phyloP scores from a whole-genome alignment of 768 basidiomycete genomes.

The Boletus barrowsii region DNA sequence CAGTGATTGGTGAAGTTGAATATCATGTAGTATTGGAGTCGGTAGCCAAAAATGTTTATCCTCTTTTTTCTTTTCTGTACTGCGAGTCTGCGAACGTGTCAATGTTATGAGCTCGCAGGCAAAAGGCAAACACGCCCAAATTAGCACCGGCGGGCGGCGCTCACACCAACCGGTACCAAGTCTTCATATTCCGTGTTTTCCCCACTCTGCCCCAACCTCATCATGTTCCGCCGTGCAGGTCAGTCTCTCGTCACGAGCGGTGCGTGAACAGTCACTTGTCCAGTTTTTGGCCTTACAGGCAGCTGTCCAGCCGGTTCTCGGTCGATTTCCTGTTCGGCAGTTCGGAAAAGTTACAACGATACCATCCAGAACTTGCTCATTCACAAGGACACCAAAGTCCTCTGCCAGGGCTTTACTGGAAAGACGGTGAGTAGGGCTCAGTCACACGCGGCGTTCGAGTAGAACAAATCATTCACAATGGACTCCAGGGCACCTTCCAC shows the following conservation, averaged over 20 bases:
- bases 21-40: conserved; percentile 6
- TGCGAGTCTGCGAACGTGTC: conserved; percentile 6
- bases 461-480: conserved; percentile 4
- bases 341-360: conserved; percentile 78
- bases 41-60: conserved; percentile 17
- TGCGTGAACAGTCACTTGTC: conserved; percentile 29
- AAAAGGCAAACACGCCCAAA: conserved; percentile 31
- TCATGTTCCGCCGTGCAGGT: conserved; percentile 59
- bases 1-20: conserved; percentile 16
- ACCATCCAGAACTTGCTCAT: conserved; percentile 90
- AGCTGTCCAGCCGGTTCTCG: conserved; percentile 57
- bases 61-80: background rate
- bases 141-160: conserved; percentile 19
- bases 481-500: conserved; percentile 89
- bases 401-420: conserved; percentile 91
- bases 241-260: conserved; percentile 53
- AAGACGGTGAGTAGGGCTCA: conserved; percentile 68
- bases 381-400: conserved; percentile 91
- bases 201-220: conserved; percentile 11
- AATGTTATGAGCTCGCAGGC: background rate
- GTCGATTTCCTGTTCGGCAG: conserved; percentile 75
- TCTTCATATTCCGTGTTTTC: conserved; percentile 4
- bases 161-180: conserved; percentile 9
- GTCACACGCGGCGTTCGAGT: background rate
- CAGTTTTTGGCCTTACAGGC: background rate